Evolutionary conservation across 2,329 filamentous ascomycete genomes (phyloP), one percentile per base, ranked within the genome.

Genomic region (Exophiala alcalophila): DNA sequence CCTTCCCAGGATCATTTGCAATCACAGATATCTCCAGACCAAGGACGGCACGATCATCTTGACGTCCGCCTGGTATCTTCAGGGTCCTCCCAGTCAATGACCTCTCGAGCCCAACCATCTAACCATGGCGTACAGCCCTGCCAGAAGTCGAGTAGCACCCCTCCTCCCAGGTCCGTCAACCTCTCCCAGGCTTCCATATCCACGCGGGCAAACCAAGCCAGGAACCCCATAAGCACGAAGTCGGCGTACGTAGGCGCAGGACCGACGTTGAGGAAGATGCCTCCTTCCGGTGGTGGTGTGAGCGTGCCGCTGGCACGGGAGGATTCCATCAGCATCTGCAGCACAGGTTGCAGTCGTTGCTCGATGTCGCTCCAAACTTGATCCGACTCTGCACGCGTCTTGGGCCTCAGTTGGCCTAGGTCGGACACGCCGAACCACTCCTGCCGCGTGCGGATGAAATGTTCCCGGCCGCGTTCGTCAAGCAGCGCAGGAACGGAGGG

Each of bases 181-280:
- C 41, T 24, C 11, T 20, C 34, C 27, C 19, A 39, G 9, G 20
- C 34, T 16, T 32, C 20, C 34, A 27, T 33, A 19, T 39, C 34
- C 14, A 44, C 28, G 6, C 41, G 41, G 21, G 34, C 26, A 23
- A 39, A 37, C 41, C 41, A 44, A 5, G 41, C 41, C 16, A 44
- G 32, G 12, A 32, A 44, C 3, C 33, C 41, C 34, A 44, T 32
- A 16, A 44, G 20, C 11, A 39, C 29, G 16, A 44, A 44, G 14
- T 39, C 41, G 8, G 41, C 33, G 18, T 44, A 44, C 12, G 26
- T 24, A 10, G 40, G 40, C 5, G 9, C 18, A 11, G 26, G 14
- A 2, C 16, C 28, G 27, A 27, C 27, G 3, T 27, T 28, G 8
- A 44, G 33, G 27, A 30, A 36, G 16, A 10, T 14, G 6, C 10